phyloP scores from a whole-genome alignment of 305 asterid genomes.

The Salvia sclarea region DNA sequence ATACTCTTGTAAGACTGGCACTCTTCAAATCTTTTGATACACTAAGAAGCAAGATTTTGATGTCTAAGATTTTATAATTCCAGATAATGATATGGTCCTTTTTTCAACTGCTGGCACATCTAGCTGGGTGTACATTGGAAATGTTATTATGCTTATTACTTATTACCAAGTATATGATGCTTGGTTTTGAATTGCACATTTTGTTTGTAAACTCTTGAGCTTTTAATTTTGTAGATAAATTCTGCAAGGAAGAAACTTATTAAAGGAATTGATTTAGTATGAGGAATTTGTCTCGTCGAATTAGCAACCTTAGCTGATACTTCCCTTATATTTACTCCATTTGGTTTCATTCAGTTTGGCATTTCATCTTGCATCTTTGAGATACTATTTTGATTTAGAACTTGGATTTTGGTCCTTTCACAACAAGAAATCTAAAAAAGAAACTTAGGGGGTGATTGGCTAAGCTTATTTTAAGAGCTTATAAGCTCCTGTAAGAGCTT shows the following conservation, averaged over 20 bases:
- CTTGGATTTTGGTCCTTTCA: background rate
- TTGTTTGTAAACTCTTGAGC: background rate
- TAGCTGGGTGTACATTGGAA: background rate
- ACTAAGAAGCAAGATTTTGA: background rate
- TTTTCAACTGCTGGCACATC: background rate
- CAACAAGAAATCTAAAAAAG: background rate
- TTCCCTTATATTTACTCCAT: background rate
- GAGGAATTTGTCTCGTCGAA: background rate
- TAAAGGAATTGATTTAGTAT: background rate
- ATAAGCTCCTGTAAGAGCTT: too few relatives aligned
- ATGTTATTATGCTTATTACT: too few relatives aligned
- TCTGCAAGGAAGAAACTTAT: background rate
- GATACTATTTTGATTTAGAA: constrained; percentile 1
- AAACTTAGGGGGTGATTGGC: too few relatives aligned
- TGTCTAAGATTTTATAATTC: background rate
- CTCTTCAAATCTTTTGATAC: background rate
- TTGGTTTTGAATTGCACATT: background rate
- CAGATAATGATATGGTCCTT: background rate
- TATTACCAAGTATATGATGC: too few relatives aligned
- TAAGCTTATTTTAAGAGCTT: too few relatives aligned
- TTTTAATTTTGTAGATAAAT: background rate
- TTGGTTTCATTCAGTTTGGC: background rate
- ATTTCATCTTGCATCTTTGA: background rate
- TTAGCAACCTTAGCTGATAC: background rate
- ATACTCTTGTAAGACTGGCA: background rate